Base-by-base conservation (phyloP, 805 yeast genomes). In the Saccharomycopsis fodiens region DNA sequence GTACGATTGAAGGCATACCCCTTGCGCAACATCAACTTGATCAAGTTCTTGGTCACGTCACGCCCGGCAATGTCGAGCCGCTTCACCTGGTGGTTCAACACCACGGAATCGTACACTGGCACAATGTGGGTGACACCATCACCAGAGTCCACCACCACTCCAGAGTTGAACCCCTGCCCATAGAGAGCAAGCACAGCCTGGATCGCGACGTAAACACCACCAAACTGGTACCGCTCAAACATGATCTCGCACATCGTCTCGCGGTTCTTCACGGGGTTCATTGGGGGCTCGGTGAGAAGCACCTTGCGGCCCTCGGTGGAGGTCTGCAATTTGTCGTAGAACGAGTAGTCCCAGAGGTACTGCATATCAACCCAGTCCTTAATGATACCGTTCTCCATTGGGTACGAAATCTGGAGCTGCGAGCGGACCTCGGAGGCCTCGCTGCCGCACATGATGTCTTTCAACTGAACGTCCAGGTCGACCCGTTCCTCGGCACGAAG, bases 331-430 rank as follows among this genome's bases (percentile, higher is more conserved):
- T 85, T 78, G 57, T 91, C 95, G 67, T 83, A 85, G 64, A 93
- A 91, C 17, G 97, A 91, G 64, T 91, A 93, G 66, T 93, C 96
- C 98, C 98, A 93, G 50, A 93, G 72, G 57, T 89, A 89, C 58
- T 87, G 96, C 97, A 93, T 93, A 63, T 93, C 98, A 57, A 89
- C 96, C 98, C 98, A 93, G 64, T 89, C 87, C 60, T 81, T 83
- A 62, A 93, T 91, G 57, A 93, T 86, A 59, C 98, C 98, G 62
- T 93, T 93, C 66, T 93, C 98, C 97, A 93, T 89, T 10, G 98
- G 98, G 59, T 93, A 93, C n/a, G 89, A 80, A 47, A 93, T 78
- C 66, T 93, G 96, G 50, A 93, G 73, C 54, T 89, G 77, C 2
- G 96, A 82, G 57, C 98, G 78, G 30, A 85, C 95, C 22, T 84